Evolutionary conservation across 2,329 filamentous ascomycete species (phyloP), one percentile per base, ranked within the genome.

Genomic region (Xylaria polymorpha): DNA sequence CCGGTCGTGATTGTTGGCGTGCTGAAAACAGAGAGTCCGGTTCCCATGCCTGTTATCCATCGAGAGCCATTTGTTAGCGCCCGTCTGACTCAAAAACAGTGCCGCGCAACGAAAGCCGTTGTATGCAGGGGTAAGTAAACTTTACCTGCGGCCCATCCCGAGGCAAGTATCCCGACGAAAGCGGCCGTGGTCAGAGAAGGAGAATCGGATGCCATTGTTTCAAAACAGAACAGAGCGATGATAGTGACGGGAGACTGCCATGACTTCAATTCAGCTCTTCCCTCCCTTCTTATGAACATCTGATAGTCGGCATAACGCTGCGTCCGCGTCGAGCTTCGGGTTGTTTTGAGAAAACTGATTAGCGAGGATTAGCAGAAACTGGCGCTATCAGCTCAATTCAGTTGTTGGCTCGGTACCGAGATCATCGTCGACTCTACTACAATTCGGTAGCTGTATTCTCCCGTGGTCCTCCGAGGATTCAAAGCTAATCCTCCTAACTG

Each of bases 1-100:
- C 61, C 65, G 25, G 58, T 63, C 25, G 74, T 61, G 20, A 76
- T 73, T 3, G 67, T 69, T 7, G 73, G 73, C 3, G 72, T 70
- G 32, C 66, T 64, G 20, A 73, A 68, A 29, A 71, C 15, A 9
- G 71, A 72, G 32, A 75, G 60, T 4, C 65, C 61, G 12, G 71
- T 66, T 14, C 69, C 69, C 44, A 74, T 69, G 37, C 74, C 74
- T 76, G 48, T 43, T 50, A 4, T 59, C 22, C 25, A 22, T 43
- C 44, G 32, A 46, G 35, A 25, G n/a, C 58, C 20, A 41, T 22
- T 35, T 61, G 55, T 69, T 29, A 71, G 68, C 50, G 37, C 29
- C 25, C 41, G 22, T 46, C 51, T 44, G 43, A 56, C 25, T 43
- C n/a, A 57, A 50, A 35, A 57, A 39, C n/a, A 46, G 7, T 50